Base-by-base conservation (phyloP, 768 basidiomycete genomes). In the Pisolithus sp. region DNA sequence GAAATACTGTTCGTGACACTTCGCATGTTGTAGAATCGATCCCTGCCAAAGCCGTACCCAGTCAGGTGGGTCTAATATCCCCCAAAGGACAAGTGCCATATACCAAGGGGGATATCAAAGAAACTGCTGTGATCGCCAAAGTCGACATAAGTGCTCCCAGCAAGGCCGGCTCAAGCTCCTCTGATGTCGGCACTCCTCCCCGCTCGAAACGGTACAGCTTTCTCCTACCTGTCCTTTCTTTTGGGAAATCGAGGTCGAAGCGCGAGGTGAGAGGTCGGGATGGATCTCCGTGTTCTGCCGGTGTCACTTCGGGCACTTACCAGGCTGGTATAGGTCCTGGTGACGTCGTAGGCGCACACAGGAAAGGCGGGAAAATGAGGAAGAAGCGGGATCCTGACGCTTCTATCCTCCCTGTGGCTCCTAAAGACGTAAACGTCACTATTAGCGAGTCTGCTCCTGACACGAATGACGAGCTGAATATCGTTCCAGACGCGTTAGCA, bases 221-320 rank as follows among this genome's bases (percentile, higher is more conserved):
- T n/a, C 34, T n/a, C 46, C 15, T 47, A 12, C 46, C 46, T 34
- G 13, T 30, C 15, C 18, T 47, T 36, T 23, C 46, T 0, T 36
- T 31, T 31, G 30, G 46, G 1, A 18, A 20, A 7, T 47, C 46
- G n/a, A 17, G 26, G 43, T 20, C n/a, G 8, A 24, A 45, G 43
- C 5, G 26, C 20, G 34, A 47, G 46, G 46, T 36, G 46, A 36
- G 21, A 9, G 46, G 36, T 10, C 9, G 31, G 30, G 46, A 34
- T 18, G 18, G 34, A 31, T 18, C 46, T 36, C 31, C 34, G 38
- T 36, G 31, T 36, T 63, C 53, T 68, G 26, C 63, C 62, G 51
- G 52, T 57, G 21, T 58, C 48, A 15, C 66, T 62, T 65, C 68
- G 62, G 7, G 30, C 5, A 34, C 46, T 12, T n/a, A 28, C 21